Evolutionary conservation across 208 protist species (phyloP), one percentile per base, ranked within the genome.

Genomic region (Strigomonas culicis): DNA sequence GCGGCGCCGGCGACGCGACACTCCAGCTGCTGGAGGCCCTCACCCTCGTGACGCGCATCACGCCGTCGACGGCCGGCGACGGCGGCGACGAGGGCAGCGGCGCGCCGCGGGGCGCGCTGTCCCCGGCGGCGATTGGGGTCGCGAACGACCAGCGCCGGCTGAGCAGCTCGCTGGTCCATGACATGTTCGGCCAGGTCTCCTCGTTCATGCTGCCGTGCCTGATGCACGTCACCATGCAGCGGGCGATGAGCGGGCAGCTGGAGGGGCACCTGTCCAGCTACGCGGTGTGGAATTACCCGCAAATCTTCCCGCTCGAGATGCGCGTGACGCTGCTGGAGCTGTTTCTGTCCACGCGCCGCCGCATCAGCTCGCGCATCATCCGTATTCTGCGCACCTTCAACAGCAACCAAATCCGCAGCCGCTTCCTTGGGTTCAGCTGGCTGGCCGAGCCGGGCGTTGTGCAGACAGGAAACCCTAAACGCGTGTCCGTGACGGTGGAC

Each of bases 111-210:
- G 49, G 51, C 46, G 63, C 64, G 7, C 17, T 67, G 0, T 32
- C 43, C 8, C 41, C 52, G 49, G 50, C 56, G 36, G 50, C 49
- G 15, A 43, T 67, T 1, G 39, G 34, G 41, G 34, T 68, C 22
- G 61, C 70, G 34, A 68, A 63, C 52, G 70, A 57, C 49, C 73
- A 88, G 51, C 72, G 76, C 17, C 77, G 83, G 13, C 62, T 94
- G 34, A 82, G 76, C 70, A 84, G 77, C 63, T 77, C 82, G 31
- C 75, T 94, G 24, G 69, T 94, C 41, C 80, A 94, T 69, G 74
- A 88, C 31, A 75, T 94, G 44, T 83, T 82, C 59, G 65, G 77
- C 28, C 70, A 86, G 46, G 60, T 88, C 0, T 64, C 72, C 72
- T 72, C 76, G 47, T 79, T 91, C 53, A 75, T 80, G 74, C 27